Evolutionary conservation across 2,329 filamentous ascomycete species (phyloP), one percentile per base, ranked within the genome.

Genomic region (Chrysoporthe austroafricana): DNA sequence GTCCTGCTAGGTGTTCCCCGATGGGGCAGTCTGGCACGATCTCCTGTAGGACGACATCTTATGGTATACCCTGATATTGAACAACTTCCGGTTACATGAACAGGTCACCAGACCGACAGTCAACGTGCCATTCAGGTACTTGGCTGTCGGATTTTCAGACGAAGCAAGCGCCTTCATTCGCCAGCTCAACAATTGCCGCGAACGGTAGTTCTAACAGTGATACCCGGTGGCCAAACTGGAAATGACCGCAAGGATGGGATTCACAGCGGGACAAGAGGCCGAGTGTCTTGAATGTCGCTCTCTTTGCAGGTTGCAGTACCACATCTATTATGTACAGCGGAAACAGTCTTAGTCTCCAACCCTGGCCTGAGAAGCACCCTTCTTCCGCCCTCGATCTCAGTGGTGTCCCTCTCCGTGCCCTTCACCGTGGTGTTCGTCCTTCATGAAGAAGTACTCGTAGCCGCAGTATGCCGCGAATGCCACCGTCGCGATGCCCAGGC

Each of bases 381-480:
- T 60, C 54, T 39, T 8, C 8, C 44, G 32, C 14, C 18, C 26
- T 44, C 18, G 11, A 9, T 4, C 73, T 81, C 81, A 90, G 78
- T 90, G 88, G 77, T 89, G 87, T 67, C 75, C 83, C 66, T 87
- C 83, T 70, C 81, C 83, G 72, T 90, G 86, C 52, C 77, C 81
- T 69, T 81, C 80, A 70, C 81, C 82, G 72, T 85, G 81, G 76
- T 90, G 87, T 71, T 90, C 86, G 71, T 94, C 91, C 76, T 91
- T 86, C 73, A 97, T 78, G 80, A 97, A 97, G 66, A 96, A 82
- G 79, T 96, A 88, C 83, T 99, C 96, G 80, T 93, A 97, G 69
- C 87, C 88, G 79, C 94, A 93, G 83, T 99, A 99, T 71, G 84
- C 90, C 62, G 91, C 89, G 79, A 99, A 99, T 58, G 95, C 94